phyloP scores from a whole-genome alignment of 2,329 filamentous ascomycete genomes.

The Nemania sp. region DNA sequence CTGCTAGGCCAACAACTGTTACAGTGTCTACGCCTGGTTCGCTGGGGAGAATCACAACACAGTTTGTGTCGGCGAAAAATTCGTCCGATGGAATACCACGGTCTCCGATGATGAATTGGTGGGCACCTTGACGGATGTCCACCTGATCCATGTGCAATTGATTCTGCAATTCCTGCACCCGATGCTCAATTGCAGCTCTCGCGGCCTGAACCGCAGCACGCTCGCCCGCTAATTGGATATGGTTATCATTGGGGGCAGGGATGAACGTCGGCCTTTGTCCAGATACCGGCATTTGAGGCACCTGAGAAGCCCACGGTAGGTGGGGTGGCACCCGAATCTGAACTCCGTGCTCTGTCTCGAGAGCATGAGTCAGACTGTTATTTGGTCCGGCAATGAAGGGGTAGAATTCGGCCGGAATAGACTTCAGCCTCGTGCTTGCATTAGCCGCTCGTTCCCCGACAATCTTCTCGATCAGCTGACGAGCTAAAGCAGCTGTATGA shows the following conservation, averaged over 20 bases:
- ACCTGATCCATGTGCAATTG: constrained; percentile 83
- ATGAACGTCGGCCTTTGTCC: constrained; percentile 77
- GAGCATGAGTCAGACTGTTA: constrained; percentile 73
- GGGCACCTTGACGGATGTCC: constrained; percentile 84
- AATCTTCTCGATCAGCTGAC: constrained; percentile 86
- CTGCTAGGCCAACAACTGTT: constrained; percentile 83
- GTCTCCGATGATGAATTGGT: constrained; percentile 94
- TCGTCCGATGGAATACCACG: constrained; percentile 83
- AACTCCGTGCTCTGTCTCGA: constrained; percentile 80
- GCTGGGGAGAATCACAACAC: constrained; percentile 83
- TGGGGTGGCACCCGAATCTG: constrained; percentile 87
- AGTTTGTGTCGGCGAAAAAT: constrained; percentile 91
- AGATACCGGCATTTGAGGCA: constrained; percentile 70
- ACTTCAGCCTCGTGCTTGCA: constrained; percentile 82
- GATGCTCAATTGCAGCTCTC: constrained; percentile 82
- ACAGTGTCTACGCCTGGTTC: constrained; percentile 85
- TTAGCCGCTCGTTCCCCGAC: constrained; percentile 87
- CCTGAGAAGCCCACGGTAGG: constrained; percentile 78
- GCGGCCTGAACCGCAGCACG: constrained; percentile 83
- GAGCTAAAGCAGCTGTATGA: constrained; percentile 85
- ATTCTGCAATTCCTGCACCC: constrained; percentile 79
- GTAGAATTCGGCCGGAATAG: constrained; percentile 91
- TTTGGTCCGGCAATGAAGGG: constrained; percentile 90
- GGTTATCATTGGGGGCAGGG: constrained; percentile 76
- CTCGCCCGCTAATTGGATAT: constrained; percentile 89